phyloP scores from a whole-genome alignment of 139 green algal species.

The Nannochloris sp. region DNA sequence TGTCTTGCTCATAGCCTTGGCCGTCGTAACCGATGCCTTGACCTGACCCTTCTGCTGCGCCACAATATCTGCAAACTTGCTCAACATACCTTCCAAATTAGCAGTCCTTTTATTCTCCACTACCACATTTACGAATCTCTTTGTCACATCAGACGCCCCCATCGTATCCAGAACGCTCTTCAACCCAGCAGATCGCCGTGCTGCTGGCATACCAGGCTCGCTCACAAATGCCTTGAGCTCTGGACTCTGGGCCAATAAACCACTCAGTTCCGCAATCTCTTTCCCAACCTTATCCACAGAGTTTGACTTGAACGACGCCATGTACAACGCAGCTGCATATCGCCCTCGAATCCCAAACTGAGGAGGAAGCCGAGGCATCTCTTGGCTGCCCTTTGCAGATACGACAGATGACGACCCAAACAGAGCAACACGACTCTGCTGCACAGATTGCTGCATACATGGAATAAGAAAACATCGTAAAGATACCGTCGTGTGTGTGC shows the following conservation, averaged over 20 bases:
- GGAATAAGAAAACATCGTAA: too few species aligned
- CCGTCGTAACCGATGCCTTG: constrained; percentile 60
- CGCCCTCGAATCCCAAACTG: constrained; percentile 38
- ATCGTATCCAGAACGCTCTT: constrained; percentile 29
- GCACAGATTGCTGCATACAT: background rate
- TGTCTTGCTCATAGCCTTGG: constrained; percentile 21
- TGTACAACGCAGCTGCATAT: constrained; percentile 59
- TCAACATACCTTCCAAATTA: constrained; percentile 38
- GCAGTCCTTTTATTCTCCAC: constrained; percentile 56
- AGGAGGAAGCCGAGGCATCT: constrained; percentile 21
- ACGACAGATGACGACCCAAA: constrained; percentile 12
- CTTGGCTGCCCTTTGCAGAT: constrained; percentile 4
- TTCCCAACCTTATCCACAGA: constrained; percentile 35
- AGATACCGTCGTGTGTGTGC: too few species aligned
- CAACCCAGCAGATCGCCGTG: constrained; percentile 22
- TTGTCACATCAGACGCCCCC: constrained; percentile 41
- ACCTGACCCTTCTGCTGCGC: constrained; percentile 49
- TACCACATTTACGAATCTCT: constrained; percentile 40
- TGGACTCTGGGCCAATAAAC: constrained; percentile 17
- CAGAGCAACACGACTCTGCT: background rate
- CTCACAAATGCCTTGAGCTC: constrained; percentile 38
- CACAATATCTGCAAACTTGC: constrained; percentile 48
- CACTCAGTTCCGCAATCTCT: constrained; percentile 35
- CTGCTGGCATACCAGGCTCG: constrained; percentile 36
- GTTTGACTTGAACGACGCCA: constrained; percentile 33